Conservation (phyloP, 2,329 filamentous ascomycete genomes). For the Tricladium varicosporioides region DNA sequence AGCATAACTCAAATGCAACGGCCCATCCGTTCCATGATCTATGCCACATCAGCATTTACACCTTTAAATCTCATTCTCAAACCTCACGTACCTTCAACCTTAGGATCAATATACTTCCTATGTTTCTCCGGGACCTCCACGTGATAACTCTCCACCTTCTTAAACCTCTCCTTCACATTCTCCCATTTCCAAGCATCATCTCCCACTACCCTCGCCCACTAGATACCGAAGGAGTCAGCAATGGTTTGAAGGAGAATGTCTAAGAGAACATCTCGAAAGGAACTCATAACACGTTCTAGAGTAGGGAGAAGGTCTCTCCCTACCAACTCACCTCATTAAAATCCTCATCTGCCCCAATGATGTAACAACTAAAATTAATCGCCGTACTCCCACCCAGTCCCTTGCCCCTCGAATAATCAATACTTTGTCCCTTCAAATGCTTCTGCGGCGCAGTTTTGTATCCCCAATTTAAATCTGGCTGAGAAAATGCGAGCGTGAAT, state of each 20-base stretch:
- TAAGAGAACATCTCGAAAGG: too few species aligned
- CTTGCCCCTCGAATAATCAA: slow-evolving; percentile 36
- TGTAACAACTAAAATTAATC: slow-evolving; percentile 46
- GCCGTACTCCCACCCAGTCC: slow-evolving; percentile 38
- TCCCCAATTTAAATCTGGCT: slow-evolving; percentile 26
- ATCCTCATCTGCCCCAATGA: slow-evolving; percentile 55
- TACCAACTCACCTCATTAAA: too few species aligned
- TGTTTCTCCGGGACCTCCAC: slow-evolving; percentile 37
- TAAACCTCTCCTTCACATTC: slow-evolving; percentile 46
- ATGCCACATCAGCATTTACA: not conserved
- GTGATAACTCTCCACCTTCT: slow-evolving; percentile 54
- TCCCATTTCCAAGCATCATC: slow-evolving; percentile 58
- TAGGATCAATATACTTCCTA: slow-evolving; percentile 47
- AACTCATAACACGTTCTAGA: too few species aligned
- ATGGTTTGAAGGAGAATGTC: too few species aligned
- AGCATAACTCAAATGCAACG: slow-evolving; percentile 47
- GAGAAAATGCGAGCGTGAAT: slow-evolving; percentile 46
- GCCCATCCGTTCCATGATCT: slow-evolving; percentile 50
- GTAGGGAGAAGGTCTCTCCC: too few species aligned
- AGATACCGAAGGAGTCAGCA: too few species aligned
- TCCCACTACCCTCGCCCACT: slow-evolving; percentile 54
- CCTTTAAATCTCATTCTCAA: not conserved
- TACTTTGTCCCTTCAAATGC: slow-evolving; percentile 26
- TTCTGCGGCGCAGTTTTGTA: slow-evolving; percentile 27
- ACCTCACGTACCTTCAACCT: slow-evolving; percentile 25